phyloP scores from a whole-genome alignment of 202 grass and related monocot species.

The Schoenoplectus triqueter region DNA sequence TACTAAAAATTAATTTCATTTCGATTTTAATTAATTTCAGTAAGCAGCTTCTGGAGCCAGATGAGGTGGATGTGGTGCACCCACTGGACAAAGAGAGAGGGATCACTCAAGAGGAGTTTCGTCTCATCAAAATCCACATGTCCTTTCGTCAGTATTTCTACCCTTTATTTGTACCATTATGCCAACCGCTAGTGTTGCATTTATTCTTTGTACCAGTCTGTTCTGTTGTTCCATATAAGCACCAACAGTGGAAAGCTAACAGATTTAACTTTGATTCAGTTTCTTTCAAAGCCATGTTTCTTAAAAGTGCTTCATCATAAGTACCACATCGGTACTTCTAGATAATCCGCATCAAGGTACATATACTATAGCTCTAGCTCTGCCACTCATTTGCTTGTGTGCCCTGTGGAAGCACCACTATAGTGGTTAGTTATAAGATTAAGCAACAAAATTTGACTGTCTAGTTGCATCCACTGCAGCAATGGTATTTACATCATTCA shows the following conservation, averaged over 20 bases:
- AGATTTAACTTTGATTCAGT: neutral
- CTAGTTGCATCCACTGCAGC: no score
- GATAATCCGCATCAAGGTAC: no score
- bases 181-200: neutral
- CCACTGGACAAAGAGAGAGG: conserved; percentile 72
- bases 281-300: neutral
- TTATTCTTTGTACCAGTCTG: neutral
- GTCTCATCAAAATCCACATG: conserved; percentile 97
- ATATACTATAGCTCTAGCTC: neutral
- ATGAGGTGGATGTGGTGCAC: conserved; percentile 75
- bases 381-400: neutral
- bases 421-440: no score
- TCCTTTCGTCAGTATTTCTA: conserved; percentile 60
- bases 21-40: conserved; percentile 44
- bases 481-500: no score
- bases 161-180: neutral
- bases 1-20: conserved; percentile 28
- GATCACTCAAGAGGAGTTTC: conserved; percentile 86
- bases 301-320: neutral
- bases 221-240: neutral
- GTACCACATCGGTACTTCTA: neutral
- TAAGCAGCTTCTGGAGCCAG: conserved; percentile 84
- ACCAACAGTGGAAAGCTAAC: neutral
- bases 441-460: no score
- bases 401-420: no score